phyloP scores from a whole-genome alignment of 352 stramenopile genomes.

The Pilasporangium apinafurcum region DNA sequence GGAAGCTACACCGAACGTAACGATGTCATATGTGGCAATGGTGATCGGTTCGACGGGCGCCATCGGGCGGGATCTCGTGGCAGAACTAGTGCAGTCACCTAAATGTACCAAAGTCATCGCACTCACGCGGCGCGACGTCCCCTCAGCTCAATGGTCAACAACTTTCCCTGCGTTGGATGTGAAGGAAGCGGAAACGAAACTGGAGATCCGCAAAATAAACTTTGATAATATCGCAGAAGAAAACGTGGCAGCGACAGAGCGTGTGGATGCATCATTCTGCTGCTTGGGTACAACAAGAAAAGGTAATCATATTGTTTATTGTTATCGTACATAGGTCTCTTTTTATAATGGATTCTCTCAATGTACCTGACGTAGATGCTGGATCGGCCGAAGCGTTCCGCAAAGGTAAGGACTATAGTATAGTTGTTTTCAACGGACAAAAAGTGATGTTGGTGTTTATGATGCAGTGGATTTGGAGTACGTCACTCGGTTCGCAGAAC shows the following conservation, averaged over 20 bases:
- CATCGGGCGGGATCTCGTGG: slow-evolving; percentile 65
- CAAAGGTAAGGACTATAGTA: slow-evolving; percentile 31
- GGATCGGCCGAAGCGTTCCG: slow-evolving; percentile 59
- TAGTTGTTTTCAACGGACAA: no score
- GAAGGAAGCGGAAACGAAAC: slow-evolving; percentile 27
- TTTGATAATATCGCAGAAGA: slow-evolving; percentile 41
- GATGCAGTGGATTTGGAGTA: slow-evolving; percentile 66
- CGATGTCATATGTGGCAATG: slow-evolving; percentile 47
- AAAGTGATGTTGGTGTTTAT: slow-evolving; percentile 1
- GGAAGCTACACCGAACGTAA: slow-evolving; percentile 1
- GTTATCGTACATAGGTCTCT: neutral
- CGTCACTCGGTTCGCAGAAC: slow-evolving; percentile 40
- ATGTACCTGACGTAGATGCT: slow-evolving; percentile 21
- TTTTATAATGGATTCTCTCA: no score
- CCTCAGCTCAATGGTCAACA: slow-evolving; percentile 22
- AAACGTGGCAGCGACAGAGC: slow-evolving; percentile 24
- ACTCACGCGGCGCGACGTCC: slow-evolving; percentile 48
- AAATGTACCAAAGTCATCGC: slow-evolving; percentile 57
- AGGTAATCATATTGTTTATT: slow-evolving; percentile 7
- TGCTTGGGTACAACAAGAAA: slow-evolving; percentile 71
- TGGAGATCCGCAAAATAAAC: slow-evolving; percentile 43
- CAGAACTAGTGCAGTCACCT: slow-evolving; percentile 47
- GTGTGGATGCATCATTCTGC: slow-evolving; percentile 61
- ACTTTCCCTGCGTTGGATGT: slow-evolving; percentile 44
- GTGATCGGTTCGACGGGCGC: slow-evolving; percentile 71